Conservation (phyloP, 805 yeast genomes). For the Debaryomyces prosopidis region DNA sequence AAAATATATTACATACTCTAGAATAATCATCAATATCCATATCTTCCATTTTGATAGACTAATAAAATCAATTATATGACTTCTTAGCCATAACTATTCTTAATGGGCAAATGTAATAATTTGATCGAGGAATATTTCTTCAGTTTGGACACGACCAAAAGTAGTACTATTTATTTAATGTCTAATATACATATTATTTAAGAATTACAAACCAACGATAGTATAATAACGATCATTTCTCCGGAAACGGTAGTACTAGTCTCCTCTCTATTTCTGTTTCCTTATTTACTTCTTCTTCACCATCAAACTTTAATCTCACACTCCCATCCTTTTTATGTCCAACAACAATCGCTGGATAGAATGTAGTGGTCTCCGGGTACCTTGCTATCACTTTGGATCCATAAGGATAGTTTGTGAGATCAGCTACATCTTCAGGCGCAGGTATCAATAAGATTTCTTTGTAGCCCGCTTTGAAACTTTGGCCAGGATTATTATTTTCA, state of each 20-base stretch:
- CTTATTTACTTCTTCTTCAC: constrained; percentile 94
- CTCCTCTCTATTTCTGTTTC: constrained; percentile 91
- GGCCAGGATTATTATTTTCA: constrained; percentile 86
- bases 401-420: constrained; percentile 57
- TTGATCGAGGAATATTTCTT: neutral
- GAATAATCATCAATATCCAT: constrained; percentile 66
- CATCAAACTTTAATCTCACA: constrained; percentile 84
- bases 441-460: constrained; percentile 80
- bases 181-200: neutral
- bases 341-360: constrained; percentile 90
- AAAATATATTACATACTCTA: constrained; percentile 46
- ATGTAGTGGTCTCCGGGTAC: constrained; percentile 97
- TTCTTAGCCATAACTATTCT: no score
- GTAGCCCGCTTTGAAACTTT: constrained; percentile 76
- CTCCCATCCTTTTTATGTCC: constrained; percentile 73
- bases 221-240: constrained; percentile 5
- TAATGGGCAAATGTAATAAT: neutral
- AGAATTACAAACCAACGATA: neutral
- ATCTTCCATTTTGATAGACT: constrained; percentile 46
- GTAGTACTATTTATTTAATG: neutral
- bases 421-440: constrained; percentile 41
- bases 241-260: constrained; percentile 76
- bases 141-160: neutral
- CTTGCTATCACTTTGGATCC: constrained; percentile 87
- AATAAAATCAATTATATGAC: neutral